A percentile compares a stretch with the other conserved stretches of the same genome.
These are phyloP conservation scores for Monilinia laxa DNA, from an alignment of 2,329 filamentous ascomycete genomes.

Conservation along the genomic window DNA sequence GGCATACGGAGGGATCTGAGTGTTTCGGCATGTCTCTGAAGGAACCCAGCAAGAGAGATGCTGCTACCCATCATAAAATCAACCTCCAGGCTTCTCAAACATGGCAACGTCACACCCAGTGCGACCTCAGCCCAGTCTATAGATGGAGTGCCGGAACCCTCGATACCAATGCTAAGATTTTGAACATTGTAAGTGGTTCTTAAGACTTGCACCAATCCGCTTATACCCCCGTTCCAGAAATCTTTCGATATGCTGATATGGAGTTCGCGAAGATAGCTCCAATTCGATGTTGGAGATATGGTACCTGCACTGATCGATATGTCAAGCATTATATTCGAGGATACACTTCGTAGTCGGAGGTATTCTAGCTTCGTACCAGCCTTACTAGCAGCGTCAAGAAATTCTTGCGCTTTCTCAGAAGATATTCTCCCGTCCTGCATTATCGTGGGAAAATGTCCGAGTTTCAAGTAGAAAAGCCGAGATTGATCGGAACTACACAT, in stretches of 20 bases:
- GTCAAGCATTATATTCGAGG: neutral
- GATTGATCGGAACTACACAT: neutral
- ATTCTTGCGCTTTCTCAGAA: neutral
- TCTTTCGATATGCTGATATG: fast-evolving
- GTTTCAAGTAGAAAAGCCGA: no score
- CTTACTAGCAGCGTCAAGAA: neutral
- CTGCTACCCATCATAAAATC: neutral
- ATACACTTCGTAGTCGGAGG: fast-evolving
- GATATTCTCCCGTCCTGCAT: fast-evolving
- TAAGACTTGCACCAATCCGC: neutral
- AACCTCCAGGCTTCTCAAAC: neutral
- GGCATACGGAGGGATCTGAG: neutral
- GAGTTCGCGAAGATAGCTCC: neutral
- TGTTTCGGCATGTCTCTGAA: neutral
- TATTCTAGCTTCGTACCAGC: neutral
- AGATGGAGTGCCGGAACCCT: fast-evolving
- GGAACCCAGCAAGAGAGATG: neutral
- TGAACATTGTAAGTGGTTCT: neutral
- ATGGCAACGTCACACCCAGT: neutral
- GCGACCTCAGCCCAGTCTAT: neutral
- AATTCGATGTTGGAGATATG: neutral
- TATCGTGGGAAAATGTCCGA: no score
- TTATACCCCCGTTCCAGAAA: no score
- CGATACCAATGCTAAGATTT: neutral
- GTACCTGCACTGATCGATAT: no score